Percentiles rank a stretch among this genome's conserved stretches.
These are phyloP conservation scores for Gossypium longicalyx DNA, from an alignment of 345 rosid species.

Conservation along the genomic window DNA sequence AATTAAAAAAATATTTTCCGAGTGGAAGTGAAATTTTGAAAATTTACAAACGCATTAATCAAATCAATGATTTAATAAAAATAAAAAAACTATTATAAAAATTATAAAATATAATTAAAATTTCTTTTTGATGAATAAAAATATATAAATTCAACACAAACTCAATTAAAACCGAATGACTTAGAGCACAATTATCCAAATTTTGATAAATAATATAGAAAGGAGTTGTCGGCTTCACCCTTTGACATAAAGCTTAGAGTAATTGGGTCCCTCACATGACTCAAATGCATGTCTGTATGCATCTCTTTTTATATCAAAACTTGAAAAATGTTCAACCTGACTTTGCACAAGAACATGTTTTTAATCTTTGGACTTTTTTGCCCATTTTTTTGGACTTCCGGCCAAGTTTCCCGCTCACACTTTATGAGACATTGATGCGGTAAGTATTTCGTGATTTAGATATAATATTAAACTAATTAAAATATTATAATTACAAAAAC, in stretches of 20 bases:
- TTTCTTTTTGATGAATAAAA: no score
- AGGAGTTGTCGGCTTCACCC: no score
- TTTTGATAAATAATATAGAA: no score
- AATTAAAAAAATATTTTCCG: no score
- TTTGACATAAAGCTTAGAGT: neutral
- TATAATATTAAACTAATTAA: neutral
- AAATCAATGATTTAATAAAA: no score
- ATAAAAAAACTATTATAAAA: no score
- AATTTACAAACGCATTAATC: no score
- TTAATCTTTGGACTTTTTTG: neutral
- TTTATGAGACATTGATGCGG: neutral
- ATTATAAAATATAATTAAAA: no score
- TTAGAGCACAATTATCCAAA: no score
- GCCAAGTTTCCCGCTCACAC: conserved; percentile 4
- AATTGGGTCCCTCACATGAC: neutral
- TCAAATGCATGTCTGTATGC: neutral
- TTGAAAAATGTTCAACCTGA: neutral
- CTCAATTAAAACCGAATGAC: no score
- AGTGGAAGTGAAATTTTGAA: no score
- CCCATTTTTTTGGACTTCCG: neutral
- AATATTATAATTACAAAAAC: neutral
- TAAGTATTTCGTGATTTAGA: neutral
- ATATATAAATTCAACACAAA: no score
- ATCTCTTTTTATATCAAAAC: neutral
- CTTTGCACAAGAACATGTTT: neutral